Conservation (phyloP, 306 rosid genomes). For the Glycine tomentella region DNA sequence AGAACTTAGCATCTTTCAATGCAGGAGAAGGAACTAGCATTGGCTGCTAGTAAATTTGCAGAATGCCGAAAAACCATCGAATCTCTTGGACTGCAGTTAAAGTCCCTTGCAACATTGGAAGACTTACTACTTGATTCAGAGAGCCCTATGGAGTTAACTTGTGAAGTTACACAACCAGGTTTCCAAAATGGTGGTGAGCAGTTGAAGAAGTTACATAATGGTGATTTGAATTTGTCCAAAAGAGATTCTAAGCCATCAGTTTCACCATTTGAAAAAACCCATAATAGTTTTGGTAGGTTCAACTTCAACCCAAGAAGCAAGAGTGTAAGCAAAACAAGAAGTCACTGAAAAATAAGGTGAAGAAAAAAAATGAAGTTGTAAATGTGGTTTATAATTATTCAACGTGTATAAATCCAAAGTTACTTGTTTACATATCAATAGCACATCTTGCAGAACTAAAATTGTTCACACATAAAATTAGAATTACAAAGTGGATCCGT, state of each 20-base stretch:
- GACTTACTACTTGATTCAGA: constrained; percentile 68
- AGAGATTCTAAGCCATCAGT: constrained; percentile 42
- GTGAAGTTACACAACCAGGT: constrained; percentile 30
- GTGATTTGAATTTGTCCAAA: constrained; percentile 43
- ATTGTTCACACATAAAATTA: constrained; percentile 21
- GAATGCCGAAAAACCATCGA: constrained; percentile 85
- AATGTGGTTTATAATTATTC: constrained; percentile 37
- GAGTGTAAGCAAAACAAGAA: constrained; percentile 45
- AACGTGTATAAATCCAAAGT: constrained; percentile 33
- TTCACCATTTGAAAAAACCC: constrained; percentile 43
- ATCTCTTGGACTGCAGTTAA: constrained; percentile 72
- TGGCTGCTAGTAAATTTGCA: constrained; percentile 75
- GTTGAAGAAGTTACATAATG: constrained; percentile 11
- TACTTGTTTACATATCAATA: constrained; percentile 41
- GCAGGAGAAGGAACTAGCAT: constrained; percentile 76
- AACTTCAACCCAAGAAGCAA: constrained; percentile 45
- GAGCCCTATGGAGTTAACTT: constrained; percentile 44
- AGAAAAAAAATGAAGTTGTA: constrained; percentile 40
- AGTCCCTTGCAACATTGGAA: constrained; percentile 74
- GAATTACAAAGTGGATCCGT: not conserved
- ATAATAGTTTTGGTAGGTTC: constrained; percentile 53
- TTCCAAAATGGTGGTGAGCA: constrained; percentile 39
- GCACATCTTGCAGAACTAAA: constrained; percentile 11
- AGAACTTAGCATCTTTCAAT: not conserved
- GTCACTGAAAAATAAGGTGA: constrained; percentile 39